Percentiles rank a stretch among this genome's conserved stretches.
Evolutionary conservation across 208 protist species (phyloP).

Genomic region (Angomonas desouzai): DNA sequence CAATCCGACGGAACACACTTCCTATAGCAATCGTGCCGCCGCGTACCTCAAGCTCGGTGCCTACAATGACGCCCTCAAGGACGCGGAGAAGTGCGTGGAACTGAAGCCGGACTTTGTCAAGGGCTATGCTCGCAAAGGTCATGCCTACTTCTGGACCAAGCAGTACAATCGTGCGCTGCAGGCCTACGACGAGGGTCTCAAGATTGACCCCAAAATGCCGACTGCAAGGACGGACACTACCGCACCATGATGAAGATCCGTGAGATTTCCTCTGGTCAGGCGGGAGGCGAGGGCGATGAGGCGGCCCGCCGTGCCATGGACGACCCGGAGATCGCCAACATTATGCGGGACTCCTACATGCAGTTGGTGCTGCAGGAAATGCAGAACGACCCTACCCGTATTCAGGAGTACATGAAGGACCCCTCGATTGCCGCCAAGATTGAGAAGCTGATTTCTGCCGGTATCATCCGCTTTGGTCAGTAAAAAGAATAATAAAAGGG

Average conservation of each 20-base stretch:
- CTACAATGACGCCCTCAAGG: slow-evolving; percentile 91
- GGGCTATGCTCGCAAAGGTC: slow-evolving; percentile 86
- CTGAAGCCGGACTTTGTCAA: slow-evolving; percentile 95
- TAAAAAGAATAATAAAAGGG: slow-evolving; percentile 11
- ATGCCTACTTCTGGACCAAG: slow-evolving; percentile 93
- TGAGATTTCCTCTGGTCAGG: slow-evolving; percentile 82
- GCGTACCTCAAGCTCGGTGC: slow-evolving; percentile 96
- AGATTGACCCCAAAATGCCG: slow-evolving; percentile 90
- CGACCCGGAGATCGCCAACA: slow-evolving; percentile 94
- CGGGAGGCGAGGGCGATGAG: slow-evolving; percentile 78
- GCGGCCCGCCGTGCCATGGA: slow-evolving; percentile 85
- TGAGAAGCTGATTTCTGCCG: slow-evolving; percentile 95
- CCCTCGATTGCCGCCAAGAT: slow-evolving; percentile 91
- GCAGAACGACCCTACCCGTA: slow-evolving; percentile 82
- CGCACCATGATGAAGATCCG: slow-evolving; percentile 91
- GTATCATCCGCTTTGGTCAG: slow-evolving; percentile 90
- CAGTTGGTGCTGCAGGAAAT: slow-evolving; percentile 89
- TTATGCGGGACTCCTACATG: slow-evolving; percentile 92
- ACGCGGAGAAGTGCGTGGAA: slow-evolving; percentile 94
- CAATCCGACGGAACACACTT: slow-evolving; percentile 91
- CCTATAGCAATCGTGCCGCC: slow-evolving; percentile 95
- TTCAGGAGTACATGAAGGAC: slow-evolving; percentile 93
- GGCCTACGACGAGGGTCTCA: slow-evolving; percentile 93
- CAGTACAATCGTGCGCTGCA: slow-evolving; percentile 95
- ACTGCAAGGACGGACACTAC: slow-evolving; percentile 85